These are phyloP conservation scores for Gloeopeniophorella convolvens DNA, from an alignment of 768 basidiomycete genomes.

Conservation along the genomic window DNA sequence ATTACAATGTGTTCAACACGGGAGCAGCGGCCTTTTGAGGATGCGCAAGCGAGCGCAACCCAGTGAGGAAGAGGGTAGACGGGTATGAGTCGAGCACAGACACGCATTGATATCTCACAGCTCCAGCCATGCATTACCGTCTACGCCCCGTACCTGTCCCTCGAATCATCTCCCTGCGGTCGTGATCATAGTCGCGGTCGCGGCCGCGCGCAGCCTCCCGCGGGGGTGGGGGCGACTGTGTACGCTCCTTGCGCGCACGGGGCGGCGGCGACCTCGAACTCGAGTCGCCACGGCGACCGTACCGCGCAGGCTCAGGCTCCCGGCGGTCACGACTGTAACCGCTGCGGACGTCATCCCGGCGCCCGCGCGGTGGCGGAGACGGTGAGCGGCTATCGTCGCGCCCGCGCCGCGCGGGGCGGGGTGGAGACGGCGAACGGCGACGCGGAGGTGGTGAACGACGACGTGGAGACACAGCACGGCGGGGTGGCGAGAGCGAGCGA, in stretches of 20 bases:
- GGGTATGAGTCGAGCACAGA: background rate
- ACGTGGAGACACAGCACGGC: slow-evolving; percentile 17
- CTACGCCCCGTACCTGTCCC: slow-evolving; percentile 15
- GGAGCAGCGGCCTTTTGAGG: background rate
- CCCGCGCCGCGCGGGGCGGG: background rate
- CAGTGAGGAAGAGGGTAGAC: background rate
- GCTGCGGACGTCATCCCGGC: background rate
- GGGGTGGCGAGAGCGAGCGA: slow-evolving; percentile 23
- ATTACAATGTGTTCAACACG: background rate
- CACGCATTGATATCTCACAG: background rate
- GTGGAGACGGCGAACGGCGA: slow-evolving; percentile 15
- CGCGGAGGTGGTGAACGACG: slow-evolving; percentile 20
- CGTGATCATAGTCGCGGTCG: slow-evolving; percentile 6
- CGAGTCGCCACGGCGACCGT: slow-evolving; percentile 16
- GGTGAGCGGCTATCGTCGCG: slow-evolving; percentile 15
- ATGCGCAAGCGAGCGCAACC: background rate
- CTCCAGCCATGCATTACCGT: background rate
- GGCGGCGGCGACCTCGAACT: slow-evolving; percentile 13
- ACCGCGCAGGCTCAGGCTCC: slow-evolving; percentile 4
- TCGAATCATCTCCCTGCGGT: slow-evolving; percentile 16
- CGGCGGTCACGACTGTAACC: slow-evolving; percentile 3
- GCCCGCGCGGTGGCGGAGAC: slow-evolving; percentile 14
- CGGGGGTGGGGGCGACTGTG: slow-evolving; percentile 5
- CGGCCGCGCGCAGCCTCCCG: slow-evolving; percentile 7
- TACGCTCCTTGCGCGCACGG: slow-evolving; percentile 6